These are phyloP conservation scores for Leptodermis oblonga DNA, from an alignment of 257 asterid species.

Conservation along the genomic window DNA sequence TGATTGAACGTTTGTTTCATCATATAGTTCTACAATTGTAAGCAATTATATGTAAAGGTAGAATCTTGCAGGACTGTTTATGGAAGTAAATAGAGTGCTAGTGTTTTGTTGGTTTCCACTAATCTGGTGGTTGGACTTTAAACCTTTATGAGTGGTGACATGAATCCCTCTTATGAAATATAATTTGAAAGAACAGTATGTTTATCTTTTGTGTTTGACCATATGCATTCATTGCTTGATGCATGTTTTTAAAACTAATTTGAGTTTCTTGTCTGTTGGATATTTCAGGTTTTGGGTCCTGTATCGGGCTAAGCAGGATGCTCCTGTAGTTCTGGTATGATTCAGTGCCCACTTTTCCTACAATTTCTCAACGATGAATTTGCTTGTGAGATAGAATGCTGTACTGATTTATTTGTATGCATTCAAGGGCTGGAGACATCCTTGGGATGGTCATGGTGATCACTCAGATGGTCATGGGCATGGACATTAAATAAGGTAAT, in stretches of 20 bases:
- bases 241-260: neutral
- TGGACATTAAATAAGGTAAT: conserved; percentile 45
- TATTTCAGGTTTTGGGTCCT: conserved; percentile 12
- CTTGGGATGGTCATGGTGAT: conserved; percentile 11
- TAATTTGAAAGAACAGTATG: neutral
- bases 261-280: neutral
- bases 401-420: neutral
- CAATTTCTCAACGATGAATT: neutral
- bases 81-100: neutral
- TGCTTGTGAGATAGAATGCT: neutral
- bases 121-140: neutral
- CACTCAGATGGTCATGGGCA: conserved; percentile 8
- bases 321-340: conserved; percentile 10
- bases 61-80: neutral
- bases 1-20: too few species aligned
- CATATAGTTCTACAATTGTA: too few species aligned
- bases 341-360: neutral
- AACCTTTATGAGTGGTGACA: neutral
- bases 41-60: neutral
- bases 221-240: neutral
- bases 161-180: neutral
- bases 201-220: neutral
- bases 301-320: conserved; percentile 9
- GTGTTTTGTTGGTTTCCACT: neutral
- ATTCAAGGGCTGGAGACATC: conserved; percentile 12